phyloP scores from a whole-genome alignment of 2,329 filamentous ascomycete species.

The Acrocalymma vagum region DNA sequence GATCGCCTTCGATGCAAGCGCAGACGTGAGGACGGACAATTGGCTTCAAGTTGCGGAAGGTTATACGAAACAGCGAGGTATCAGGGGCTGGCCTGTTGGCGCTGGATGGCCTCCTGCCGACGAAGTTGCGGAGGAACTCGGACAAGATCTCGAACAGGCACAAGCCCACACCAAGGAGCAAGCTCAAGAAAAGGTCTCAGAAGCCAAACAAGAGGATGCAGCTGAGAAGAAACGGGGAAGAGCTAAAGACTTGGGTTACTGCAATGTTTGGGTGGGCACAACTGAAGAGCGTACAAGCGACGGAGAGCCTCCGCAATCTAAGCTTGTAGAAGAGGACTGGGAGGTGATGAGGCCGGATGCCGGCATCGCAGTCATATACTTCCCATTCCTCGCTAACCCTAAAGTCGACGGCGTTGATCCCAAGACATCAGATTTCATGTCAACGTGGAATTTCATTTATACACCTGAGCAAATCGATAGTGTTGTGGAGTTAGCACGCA shows the following conservation, averaged over 20 bases:
- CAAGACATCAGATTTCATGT: conserved; percentile 82
- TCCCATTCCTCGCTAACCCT: conserved; percentile 86
- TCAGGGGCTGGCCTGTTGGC: conserved; percentile 94
- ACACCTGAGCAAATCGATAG: conserved; percentile 88
- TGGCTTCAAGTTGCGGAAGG: conserved; percentile 96
- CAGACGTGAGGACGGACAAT: conserved; percentile 92
- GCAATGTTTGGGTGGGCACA: conserved; percentile 93
- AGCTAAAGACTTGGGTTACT: conserved; percentile 75
- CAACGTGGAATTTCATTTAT: conserved; percentile 98
- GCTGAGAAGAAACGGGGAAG: conserved; percentile 36
- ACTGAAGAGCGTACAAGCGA: conserved; percentile 74
- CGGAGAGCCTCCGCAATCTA: conserved; percentile 62
- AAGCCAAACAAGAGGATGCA: conserved; percentile 57
- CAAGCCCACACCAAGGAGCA: conserved; percentile 68
- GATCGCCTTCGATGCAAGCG: conserved; percentile 92
- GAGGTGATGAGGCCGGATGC: conserved; percentile 78
- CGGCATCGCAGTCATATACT: conserved; percentile 88
- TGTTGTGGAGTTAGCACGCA: conserved; percentile 80
- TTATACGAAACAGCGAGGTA: conserved; percentile 86
- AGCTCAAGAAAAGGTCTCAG: conserved; percentile 68
- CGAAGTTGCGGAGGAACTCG: conserved; percentile 67
- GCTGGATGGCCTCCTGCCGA: conserved; percentile 85
- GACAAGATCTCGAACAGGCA: conserved; percentile 72
- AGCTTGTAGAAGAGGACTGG: conserved; percentile 68
- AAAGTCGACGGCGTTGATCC: conserved; percentile 85